phyloP scores from a whole-genome alignment of 257 asterid genomes.

The Jacaranda mimosifolia region DNA sequence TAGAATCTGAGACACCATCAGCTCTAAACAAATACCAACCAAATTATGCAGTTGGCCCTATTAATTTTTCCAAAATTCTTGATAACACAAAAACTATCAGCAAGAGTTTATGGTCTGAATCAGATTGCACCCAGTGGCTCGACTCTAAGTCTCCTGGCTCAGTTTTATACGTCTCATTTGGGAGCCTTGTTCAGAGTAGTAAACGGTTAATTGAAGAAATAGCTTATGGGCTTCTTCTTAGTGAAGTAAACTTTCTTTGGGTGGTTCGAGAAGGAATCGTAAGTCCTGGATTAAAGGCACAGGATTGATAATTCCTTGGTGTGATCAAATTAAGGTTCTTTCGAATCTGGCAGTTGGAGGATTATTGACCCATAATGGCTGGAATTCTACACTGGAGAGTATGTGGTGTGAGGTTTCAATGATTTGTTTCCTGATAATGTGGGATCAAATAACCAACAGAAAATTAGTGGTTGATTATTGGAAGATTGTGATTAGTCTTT shows the following conservation, averaged over 20 bases:
- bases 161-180: slow-evolving; percentile 59
- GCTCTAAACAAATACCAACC: slow-evolving; percentile 40
- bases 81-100: neutral
- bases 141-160: slow-evolving; percentile 47
- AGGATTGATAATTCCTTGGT: slow-evolving; percentile 63
- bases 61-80: slow-evolving; percentile 28
- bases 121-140: slow-evolving; percentile 54
- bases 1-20: slow-evolving; percentile 51
- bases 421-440: slow-evolving; percentile 46
- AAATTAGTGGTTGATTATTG: slow-evolving; percentile 52
- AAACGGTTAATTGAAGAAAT: slow-evolving; percentile 44
- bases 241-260: no score
- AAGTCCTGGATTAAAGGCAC: slow-evolving; percentile 17
- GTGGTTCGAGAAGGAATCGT: slow-evolving; percentile 52
- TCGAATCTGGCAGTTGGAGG: slow-evolving; percentile 55
- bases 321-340: slow-evolving; percentile 52
- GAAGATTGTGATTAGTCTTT: slow-evolving; percentile 43
- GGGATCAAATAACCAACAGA: slow-evolving; percentile 45
- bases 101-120: slow-evolving; percentile 45
- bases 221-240: slow-evolving; percentile 56
- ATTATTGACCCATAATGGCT: slow-evolving; percentile 63
- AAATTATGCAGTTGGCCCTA: slow-evolving; percentile 58
- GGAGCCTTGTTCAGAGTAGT: slow-evolving; percentile 45
- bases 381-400: slow-evolving; percentile 64
- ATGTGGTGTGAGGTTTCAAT: slow-evolving; percentile 63